phyloP scores from a whole-genome alignment of 768 basidiomycete genomes.

The Clathrus columnatus region DNA sequence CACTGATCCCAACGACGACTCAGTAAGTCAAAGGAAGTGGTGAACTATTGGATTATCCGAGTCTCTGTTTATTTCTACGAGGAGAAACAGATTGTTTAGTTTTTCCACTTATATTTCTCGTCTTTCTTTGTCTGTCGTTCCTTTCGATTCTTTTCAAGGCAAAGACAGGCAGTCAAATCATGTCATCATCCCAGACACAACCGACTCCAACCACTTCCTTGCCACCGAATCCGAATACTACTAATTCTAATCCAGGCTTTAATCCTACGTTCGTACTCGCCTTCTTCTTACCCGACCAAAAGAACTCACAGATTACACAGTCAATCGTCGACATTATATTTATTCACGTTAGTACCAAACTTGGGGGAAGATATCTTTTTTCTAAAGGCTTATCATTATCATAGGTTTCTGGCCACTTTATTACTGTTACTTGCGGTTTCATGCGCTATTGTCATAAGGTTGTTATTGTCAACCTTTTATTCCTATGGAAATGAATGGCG shows the following conservation, averaged over 20 bases:
- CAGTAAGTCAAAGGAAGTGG: not conserved
- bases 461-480: not conserved
- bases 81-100: too few relatives aligned
- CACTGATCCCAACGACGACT: not conserved
- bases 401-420: conserved; percentile 9
- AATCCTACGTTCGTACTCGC: not conserved
- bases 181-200: not conserved
- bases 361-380: not conserved
- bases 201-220: not conserved
- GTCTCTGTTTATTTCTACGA: too few relatives aligned
- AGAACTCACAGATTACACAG: too few relatives aligned
- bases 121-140: too few relatives aligned
- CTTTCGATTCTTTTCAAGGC: too few relatives aligned
- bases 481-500: not conserved
- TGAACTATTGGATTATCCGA: not conserved
- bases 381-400: not conserved
- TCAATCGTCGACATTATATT: conserved; percentile 8
- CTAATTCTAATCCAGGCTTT: not conserved
- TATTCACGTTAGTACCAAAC: conserved; percentile 3
- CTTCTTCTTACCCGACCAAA: not conserved
- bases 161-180: not conserved
- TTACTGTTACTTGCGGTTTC: conserved; percentile 7
- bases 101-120: too few relatives aligned
- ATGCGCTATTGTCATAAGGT: conserved; percentile 11
- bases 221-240: not conserved